Base-by-base conservation (phyloP, 257 asterid species). In the Anisodus acutangulus region DNA sequence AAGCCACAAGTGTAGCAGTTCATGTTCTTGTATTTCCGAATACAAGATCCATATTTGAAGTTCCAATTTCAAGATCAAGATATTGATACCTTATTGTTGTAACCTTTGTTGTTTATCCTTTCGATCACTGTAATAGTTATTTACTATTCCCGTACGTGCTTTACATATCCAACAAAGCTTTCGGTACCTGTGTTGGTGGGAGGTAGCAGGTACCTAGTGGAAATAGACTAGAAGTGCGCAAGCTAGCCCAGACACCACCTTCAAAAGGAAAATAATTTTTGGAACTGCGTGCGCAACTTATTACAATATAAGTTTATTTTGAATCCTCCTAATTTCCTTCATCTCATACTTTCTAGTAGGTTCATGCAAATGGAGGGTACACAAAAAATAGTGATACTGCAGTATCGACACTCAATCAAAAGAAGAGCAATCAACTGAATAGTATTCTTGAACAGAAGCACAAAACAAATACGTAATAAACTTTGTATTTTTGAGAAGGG, bases 311-410 rank as follows among this genome's bases (percentile, higher is more conserved):
- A 26, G 16, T 64, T 72, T 12, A 49, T 11, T 31, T 31, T 74
- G 43, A 76, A 76, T 6, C 22, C 62, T 76, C 3, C 8, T 51
- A 22, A 0, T 76, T 31, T 74, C 51, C 63, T 26, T 6, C 19
- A 19, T 49, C 45, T 51, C 63, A 51, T 76, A 51, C 53, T 2
- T 6, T 71, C 51, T 49, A 22, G 22, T 43, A 26, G n/a, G 41
- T 49, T 22, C 81, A 12, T 76, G 81, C 22, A 76, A 76, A 26
- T 51, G 63, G 22, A 76, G 60, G 45, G 62, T 76, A 76, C 51
- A 76, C 19, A 22, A 43, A 49, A 5, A 49, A 15, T 4, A 45
- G 41, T 47, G 47, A 47, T 31, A 47, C 19, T 72, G 80, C 59
- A 47, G 41, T 5, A 4, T 9, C 5, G 3, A 0, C 5, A 45